A percentile compares a stretch with the other conserved stretches of the same genome.
Evolutionary conservation across 2,329 filamentous ascomycete genomes (phyloP).

Genomic region (Xylariaceae sp.): DNA sequence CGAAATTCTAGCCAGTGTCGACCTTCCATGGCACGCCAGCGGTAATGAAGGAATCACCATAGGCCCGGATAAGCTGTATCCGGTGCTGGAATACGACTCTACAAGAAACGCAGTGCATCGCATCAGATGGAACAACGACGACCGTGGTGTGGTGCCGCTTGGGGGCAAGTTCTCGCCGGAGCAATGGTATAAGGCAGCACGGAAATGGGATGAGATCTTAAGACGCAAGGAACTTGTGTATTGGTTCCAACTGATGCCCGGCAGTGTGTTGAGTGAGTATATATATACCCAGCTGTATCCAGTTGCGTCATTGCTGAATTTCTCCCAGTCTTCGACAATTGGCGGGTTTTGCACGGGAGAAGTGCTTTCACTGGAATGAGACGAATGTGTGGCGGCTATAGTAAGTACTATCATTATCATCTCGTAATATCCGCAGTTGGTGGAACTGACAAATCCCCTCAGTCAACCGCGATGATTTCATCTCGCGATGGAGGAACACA

Average conservation of each 20-base stretch:
- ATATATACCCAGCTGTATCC: background rate
- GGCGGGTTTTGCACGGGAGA: conserved; percentile 85
- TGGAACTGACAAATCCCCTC: background rate
- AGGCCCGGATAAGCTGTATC: conserved; percentile 61
- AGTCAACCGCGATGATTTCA: conserved; percentile 77
- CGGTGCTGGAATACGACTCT: conserved; percentile 61
- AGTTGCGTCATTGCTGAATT: conserved; percentile 1
- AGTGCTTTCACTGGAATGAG: conserved; percentile 76
- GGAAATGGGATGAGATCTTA: conserved; percentile 66
- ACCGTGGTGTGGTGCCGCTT: conserved; percentile 66
- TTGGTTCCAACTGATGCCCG: conserved; percentile 76
- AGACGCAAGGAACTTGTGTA: conserved; percentile 61
- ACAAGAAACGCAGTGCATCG: conserved; percentile 40
- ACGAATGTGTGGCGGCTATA: conserved; percentile 86
- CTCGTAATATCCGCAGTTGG: background rate
- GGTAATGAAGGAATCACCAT: conserved; percentile 83
- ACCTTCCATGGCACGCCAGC: conserved; percentile 75
- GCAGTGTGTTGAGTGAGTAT: conserved; percentile 64
- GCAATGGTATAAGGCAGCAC: conserved; percentile 75
- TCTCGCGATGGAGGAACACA: conserved; percentile 68
- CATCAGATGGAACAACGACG: conserved; percentile 90
- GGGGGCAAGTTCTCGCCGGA: conserved; percentile 41
- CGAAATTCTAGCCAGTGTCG: conserved; percentile 47
- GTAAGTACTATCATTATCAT: conserved; percentile 47
- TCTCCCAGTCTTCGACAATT: conserved; percentile 83